Conservation (phyloP, 2,329 filamentous ascomycete species). For the Ceratocystis cubensis region DNA sequence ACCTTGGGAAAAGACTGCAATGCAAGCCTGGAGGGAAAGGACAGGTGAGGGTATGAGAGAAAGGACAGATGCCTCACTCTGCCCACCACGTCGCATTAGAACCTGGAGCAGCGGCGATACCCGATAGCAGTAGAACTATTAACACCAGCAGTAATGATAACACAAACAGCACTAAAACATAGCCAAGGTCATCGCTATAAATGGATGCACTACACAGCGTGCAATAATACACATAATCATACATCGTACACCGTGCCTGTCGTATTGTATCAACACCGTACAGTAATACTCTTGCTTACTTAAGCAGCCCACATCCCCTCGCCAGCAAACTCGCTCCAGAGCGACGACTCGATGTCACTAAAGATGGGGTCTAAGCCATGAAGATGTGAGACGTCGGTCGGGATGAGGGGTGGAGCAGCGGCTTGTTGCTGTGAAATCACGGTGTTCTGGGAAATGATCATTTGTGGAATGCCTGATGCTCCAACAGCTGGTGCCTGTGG, state of each 20-base stretch:
- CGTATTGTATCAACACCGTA: neutral
- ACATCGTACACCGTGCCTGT: neutral
- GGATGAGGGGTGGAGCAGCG: neutral
- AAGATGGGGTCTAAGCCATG: conserved; percentile 34
- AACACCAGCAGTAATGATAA: no score
- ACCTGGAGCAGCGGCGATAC: no score
- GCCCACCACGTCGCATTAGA: neutral
- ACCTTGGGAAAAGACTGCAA: conserved; percentile 22
- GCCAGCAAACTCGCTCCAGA: conserved; percentile 28
- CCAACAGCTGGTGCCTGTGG: conserved; percentile 17
- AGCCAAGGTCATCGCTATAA: no score
- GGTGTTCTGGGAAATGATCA: neutral
- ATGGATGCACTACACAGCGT: no score
- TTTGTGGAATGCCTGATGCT: neutral
- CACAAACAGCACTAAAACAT: no score
- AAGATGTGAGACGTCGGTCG: conserved; percentile 7
- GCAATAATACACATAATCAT: neutral
- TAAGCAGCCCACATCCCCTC: conserved; percentile 28
- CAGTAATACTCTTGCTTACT: neutral
- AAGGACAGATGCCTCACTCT: neutral
- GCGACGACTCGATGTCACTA: conserved; percentile 18
- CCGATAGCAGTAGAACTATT: no score
- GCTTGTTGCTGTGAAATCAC: neutral
- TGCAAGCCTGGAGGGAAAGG: conserved; percentile 21
- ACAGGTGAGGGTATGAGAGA: no score